Conservation (phyloP, 768 basidiomycete genomes). For the Erythrobasidium yunnanense region DNA sequence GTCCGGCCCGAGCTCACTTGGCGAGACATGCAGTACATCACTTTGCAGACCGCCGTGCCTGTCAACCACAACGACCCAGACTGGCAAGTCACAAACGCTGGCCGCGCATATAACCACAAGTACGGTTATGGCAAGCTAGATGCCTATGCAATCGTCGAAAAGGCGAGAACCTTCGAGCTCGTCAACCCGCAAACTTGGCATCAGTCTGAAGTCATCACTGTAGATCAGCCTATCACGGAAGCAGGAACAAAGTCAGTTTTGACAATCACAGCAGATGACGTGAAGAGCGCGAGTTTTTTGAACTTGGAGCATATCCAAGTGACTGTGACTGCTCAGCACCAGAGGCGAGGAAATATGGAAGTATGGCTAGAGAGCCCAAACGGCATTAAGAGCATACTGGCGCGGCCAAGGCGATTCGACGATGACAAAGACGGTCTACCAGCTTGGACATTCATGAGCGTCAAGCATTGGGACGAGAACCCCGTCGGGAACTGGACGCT, state of each 20-base stretch:
- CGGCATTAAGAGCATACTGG: constrained; percentile 74
- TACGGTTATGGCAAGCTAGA: constrained; percentile 89
- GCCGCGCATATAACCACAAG: constrained; percentile 70
- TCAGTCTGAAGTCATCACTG: constrained; percentile 48
- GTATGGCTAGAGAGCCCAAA: constrained; percentile 76
- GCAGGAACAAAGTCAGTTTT: constrained; percentile 53
- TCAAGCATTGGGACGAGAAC: constrained; percentile 97
- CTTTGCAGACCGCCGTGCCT: constrained; percentile 58
- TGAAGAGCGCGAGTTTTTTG: constrained; percentile 69
- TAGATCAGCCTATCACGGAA: constrained; percentile 54
- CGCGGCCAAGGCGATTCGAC: constrained; percentile 59
- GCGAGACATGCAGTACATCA: constrained; percentile 89
- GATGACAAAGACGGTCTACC: constrained; percentile 57
- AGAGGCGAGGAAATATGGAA: constrained; percentile 78
- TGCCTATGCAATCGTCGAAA: constrained; percentile 67
- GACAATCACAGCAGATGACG: constrained; percentile 55
- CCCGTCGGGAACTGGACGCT: constrained; percentile 85
- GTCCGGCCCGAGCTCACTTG: constrained; percentile 86
- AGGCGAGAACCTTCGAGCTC: constrained; percentile 66
- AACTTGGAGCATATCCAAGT: constrained; percentile 82
- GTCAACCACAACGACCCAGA: constrained; percentile 85
- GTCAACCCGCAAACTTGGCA: constrained; percentile 95
- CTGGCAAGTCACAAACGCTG: constrained; percentile 72
- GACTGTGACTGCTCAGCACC: constrained; percentile 84
- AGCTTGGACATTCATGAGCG: constrained; percentile 97